These are phyloP conservation scores for Solanum peruvianum DNA, from an alignment of 257 asterid genomes.

Conservation along the genomic window DNA sequence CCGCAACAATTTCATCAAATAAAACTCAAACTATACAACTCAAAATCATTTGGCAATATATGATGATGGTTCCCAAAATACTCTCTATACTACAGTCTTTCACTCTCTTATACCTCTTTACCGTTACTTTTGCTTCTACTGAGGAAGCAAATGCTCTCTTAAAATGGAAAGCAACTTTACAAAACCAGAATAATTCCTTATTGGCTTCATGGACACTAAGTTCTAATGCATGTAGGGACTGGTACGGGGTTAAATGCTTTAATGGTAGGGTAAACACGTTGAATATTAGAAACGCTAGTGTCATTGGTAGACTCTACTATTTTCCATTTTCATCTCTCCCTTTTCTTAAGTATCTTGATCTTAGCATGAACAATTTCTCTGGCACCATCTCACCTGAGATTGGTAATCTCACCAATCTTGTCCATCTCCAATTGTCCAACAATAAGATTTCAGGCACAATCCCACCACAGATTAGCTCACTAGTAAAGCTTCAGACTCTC, in stretches of 20 bases:
- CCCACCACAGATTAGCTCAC: neutral
- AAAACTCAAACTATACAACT: neutral
- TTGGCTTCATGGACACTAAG: neutral
- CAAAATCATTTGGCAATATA: neutral
- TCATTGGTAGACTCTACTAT: neutral
- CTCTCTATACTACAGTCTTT: neutral
- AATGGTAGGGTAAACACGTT: neutral
- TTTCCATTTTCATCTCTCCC: neutral
- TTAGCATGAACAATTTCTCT: neutral
- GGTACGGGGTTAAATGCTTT: neutral
- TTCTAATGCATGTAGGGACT: neutral
- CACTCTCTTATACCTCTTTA: neutral
- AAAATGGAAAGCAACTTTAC: neutral
- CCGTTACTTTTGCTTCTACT: neutral
- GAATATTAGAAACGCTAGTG: neutral
- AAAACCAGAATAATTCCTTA: neutral
- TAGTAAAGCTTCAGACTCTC: neutral
- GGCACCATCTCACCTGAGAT: neutral
- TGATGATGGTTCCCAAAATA: neutral
- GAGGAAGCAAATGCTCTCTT: neutral
- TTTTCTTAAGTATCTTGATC: neutral
- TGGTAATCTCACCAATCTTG: neutral
- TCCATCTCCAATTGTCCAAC: neutral
- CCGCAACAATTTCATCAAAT: neutral
- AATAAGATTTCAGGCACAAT: neutral